Evolutionary conservation across 352 stramenopile species (phyloP).

Genomic region (Phytophthora ohioensis): DNA sequence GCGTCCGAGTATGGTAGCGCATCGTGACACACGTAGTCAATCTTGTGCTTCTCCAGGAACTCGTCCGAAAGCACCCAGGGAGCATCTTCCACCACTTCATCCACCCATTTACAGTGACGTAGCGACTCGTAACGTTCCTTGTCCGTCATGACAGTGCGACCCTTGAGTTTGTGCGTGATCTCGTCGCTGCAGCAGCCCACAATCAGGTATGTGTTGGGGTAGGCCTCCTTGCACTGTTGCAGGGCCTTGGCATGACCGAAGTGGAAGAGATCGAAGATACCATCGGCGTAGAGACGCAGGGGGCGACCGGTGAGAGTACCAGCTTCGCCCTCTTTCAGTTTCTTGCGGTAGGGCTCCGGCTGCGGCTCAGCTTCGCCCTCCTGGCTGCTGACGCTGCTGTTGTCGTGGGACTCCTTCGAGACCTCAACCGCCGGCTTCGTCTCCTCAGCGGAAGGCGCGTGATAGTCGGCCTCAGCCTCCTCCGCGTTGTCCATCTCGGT

Average conservation of each 20-base stretch:
- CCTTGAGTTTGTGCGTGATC: slow-evolving; percentile 89
- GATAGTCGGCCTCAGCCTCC: slow-evolving; percentile 40
- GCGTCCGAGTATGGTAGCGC: slow-evolving; percentile 86
- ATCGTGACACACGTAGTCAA: slow-evolving; percentile 92
- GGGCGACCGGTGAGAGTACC: slow-evolving; percentile 79
- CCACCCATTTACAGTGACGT: slow-evolving; percentile 89
- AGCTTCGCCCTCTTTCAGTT: slow-evolving; percentile 68
- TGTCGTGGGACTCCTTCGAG: slow-evolving; percentile 31
- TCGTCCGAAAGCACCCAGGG: slow-evolving; percentile 88
- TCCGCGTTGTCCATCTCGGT: slow-evolving; percentile 50
- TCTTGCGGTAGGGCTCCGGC: slow-evolving; percentile 67
- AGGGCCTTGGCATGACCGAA: slow-evolving; percentile 89
- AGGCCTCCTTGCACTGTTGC: slow-evolving; percentile 89
- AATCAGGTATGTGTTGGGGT: slow-evolving; percentile 86
- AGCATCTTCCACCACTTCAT: slow-evolving; percentile 89
- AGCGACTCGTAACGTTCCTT: slow-evolving; percentile 88
- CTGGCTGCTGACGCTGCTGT: slow-evolving; percentile 35
- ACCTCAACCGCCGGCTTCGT: slow-evolving; percentile 13
- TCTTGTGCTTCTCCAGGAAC: slow-evolving; percentile 86
- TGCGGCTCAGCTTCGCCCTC: slow-evolving; percentile 34
- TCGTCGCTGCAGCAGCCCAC: slow-evolving; percentile 91
- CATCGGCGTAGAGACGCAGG: slow-evolving; percentile 87
- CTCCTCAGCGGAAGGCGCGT: slow-evolving; percentile 25
- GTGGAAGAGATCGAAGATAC: slow-evolving; percentile 92
- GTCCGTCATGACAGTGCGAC: slow-evolving; percentile 89